Evolutionary conservation across 192 early-diverging fungal species (phyloP), one percentile per base, ranked within the genome.

Genomic region (Thamnidium elegans): DNA sequence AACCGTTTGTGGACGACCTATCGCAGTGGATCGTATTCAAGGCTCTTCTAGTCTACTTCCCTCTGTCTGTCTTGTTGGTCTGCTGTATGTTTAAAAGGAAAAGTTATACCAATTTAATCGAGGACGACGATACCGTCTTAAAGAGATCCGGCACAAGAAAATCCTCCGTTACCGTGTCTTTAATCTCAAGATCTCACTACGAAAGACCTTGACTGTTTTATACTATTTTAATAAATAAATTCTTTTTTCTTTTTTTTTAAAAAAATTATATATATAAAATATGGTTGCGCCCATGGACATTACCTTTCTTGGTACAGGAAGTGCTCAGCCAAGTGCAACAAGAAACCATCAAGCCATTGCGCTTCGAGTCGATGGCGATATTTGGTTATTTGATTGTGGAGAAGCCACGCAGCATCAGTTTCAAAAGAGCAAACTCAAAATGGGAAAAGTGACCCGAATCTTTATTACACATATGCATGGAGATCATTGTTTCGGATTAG

Each of bases 361-460:
- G 11, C 9, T 84, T 3, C 67, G 72, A 11, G 7, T 74, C 3
- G 64, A 79, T 19, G 77, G 78, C 13, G 70, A 78, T 13, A 54
- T 73, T 20, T 79, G 72, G 66, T 26, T 84, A 26, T 76, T 84
- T 68, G 83, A 84, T 36, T 76, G 72, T 53, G 83, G 83, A 30
- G 83, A 84, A 62, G 81, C 72, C 17, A 79, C 81, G 2, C 83
- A 84, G 50, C 83, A 84, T 58, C 83, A 83, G 44, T 62, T 84
- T n/a, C 75, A 71, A 48, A 68, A 75, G 60, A 71, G 65, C 13
- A 52, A 62, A n/a, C 31, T 78, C 13, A 73, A 65, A 31, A 68
- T 71, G 56, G 60, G 72, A 6, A 69, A 67, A 21, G 69, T 78
- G 17, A 65, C 54, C 10, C 63, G 70, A 7, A 58, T 81, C 4